Evolutionary conservation across 1,139 yeast species (phyloP), one percentile per base, ranked within the genome.

Genomic region (Hansenula lynferdii): DNA sequence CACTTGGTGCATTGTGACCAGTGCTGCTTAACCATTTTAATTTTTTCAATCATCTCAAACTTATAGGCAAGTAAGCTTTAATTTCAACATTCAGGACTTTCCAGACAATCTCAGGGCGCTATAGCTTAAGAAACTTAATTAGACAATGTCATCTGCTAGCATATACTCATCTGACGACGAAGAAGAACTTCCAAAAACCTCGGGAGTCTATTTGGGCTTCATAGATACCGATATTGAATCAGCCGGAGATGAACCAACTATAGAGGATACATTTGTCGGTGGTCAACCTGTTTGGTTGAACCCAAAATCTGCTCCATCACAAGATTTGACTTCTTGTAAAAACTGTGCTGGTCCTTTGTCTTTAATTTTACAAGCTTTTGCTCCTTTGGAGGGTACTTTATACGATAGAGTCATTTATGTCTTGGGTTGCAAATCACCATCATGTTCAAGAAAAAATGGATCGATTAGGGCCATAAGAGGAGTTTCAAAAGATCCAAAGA

Each of bases 321-420:
- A 63, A 4, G 70, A 70, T 12, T 57, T 75, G 23, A 51, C 80
- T 5, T 61, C 62, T 16, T 92, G 98, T 65, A 75, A 72, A 37
- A 71, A 70, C 42, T 92, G 98, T 62, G 60, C 64, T 0, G 59
- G 65, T 11, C 64, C 70, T 24, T 69, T 87, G 82, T 78, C 85
- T 8, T 62, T 90, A 36, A 64, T 89, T 28, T 62, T 81, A 3
- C 97, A 92, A 58, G 83, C 92, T 2, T 82, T 72, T 60, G 83
- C 96, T 1, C 94, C 95, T 2, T 59, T 86, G 34, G 85, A 79
- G 22, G 74, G 72, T 28, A 71, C 80, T n/a, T 63, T 74, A 36
- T 86, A 89, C 56, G 97, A 89, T 52, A 72, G 98, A 41, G 80
- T 80, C 11, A 60, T 92, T 21, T 92, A 92, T 56, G 71, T 90